Evolutionary conservation across 768 basidiomycete species (phyloP).

Genomic region (Auriscalpium vulgare): DNA sequence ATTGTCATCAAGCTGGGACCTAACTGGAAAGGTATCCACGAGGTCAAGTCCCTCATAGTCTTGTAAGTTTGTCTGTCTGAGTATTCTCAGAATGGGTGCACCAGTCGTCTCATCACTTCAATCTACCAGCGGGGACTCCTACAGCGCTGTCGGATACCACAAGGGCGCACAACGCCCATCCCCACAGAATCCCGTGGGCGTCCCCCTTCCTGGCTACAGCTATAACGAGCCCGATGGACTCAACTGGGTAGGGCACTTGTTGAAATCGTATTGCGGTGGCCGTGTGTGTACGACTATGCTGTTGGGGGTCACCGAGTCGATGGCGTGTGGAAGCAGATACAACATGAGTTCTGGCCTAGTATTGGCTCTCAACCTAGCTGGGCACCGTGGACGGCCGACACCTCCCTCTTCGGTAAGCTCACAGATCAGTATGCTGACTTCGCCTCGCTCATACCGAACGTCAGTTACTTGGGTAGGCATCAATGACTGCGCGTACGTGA

Average conservation of each 20-base stretch:
- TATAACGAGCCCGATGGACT: constrained; percentile 39
- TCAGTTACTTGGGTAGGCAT: constrained; percentile 62
- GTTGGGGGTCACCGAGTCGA: constrained; percentile 40
- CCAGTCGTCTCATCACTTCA: neutral
- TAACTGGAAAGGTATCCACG: constrained; percentile 37
- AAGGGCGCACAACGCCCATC: constrained; percentile 23
- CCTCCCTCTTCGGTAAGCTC: constrained; percentile 22
- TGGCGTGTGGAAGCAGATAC: constrained; percentile 35
- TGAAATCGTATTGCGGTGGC: constrained; percentile 27
- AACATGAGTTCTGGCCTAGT: constrained; percentile 29
- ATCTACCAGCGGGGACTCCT: constrained; percentile 51
- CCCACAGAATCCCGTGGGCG: constrained; percentile 39
- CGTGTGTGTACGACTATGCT: constrained; percentile 47
- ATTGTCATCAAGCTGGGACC: constrained; percentile 8
- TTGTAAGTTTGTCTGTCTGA: constrained; percentile 32
- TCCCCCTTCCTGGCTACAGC: constrained; percentile 40
- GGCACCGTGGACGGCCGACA: constrained; percentile 18
- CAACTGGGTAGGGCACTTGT: constrained; percentile 60
- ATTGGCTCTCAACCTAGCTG: constrained; percentile 18
- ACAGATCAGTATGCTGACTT: neutral
- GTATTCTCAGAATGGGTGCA: neutral
- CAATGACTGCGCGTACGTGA: constrained; percentile 51
- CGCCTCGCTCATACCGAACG: neutral
- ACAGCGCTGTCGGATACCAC: constrained; percentile 33
- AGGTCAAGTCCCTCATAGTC: constrained; percentile 37